Evolutionary conservation across 2,329 filamentous ascomycete genomes (phyloP).

Genomic region (Penicillium sp.): DNA sequence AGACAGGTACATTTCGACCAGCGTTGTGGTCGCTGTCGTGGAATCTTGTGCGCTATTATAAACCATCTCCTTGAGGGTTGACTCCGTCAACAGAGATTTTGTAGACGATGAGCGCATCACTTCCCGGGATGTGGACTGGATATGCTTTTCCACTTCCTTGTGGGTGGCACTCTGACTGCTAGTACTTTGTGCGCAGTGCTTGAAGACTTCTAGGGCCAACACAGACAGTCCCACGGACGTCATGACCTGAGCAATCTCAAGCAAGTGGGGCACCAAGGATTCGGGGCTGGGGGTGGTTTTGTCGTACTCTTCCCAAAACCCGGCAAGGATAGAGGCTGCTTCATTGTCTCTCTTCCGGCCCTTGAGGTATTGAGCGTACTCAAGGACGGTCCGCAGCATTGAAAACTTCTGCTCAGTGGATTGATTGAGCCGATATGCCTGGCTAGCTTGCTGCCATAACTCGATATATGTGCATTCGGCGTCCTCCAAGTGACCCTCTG

Average conservation of each 20-base stretch:
- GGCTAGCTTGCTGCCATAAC: constrained; percentile 51
- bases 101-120: constrained; percentile 40
- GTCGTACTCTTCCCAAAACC: constrained; percentile 51
- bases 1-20: constrained; percentile 44
- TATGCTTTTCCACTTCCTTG: constrained; percentile 45
- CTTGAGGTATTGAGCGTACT: constrained; percentile 49
- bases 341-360: constrained; percentile 46
- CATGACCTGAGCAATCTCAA: constrained; percentile 47
- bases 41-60: constrained; percentile 43
- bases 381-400: constrained; percentile 42
- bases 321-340: constrained; percentile 45
- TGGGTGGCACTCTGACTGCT: constrained; percentile 34
- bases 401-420: constrained; percentile 44
- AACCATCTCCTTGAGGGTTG: constrained; percentile 44
- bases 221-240: constrained; percentile 46
- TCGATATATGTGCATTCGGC: constrained; percentile 51
- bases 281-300: constrained; percentile 36
- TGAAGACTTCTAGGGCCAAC: constrained; percentile 49
- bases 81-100: constrained; percentile 41
- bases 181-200: constrained; percentile 41
- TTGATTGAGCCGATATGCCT: neutral
- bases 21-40: constrained; percentile 41
- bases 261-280: neutral
- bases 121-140: constrained; percentile 43
- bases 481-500: constrained; percentile 29